Conservation (phyloP, 768 basidiomycete species). For the Tubosaeta sp. region DNA sequence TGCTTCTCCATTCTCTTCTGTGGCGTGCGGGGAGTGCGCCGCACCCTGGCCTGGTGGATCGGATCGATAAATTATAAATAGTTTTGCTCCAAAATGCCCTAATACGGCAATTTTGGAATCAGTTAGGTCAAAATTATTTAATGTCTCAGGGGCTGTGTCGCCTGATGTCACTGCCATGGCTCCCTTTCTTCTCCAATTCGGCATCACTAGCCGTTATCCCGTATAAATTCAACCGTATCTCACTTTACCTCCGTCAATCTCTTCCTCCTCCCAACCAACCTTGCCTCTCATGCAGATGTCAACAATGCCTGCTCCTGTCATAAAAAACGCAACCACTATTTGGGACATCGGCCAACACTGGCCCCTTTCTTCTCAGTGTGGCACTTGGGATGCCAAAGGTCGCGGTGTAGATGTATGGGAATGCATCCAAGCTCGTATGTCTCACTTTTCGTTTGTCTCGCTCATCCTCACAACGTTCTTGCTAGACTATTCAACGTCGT, state of each 20-base stretch:
- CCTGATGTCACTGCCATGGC: slow-evolving; percentile 33
- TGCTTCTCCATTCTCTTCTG: slow-evolving; percentile 8
- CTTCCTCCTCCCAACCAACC: background rate
- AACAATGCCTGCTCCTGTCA: slow-evolving; percentile 33
- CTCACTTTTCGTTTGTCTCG: background rate
- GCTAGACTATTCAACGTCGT: slow-evolving; percentile 56
- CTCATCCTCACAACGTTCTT: slow-evolving; percentile 4
- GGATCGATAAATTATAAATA: slow-evolving; percentile 13
- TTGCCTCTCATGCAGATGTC: slow-evolving; percentile 16
- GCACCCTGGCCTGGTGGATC: slow-evolving; percentile 5
- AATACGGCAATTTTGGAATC: slow-evolving; percentile 1
- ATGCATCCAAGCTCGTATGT: slow-evolving; percentile 60
- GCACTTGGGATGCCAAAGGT: slow-evolving; percentile 63
- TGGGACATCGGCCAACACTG: slow-evolving; percentile 70
- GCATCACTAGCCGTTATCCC: slow-evolving; percentile 19
- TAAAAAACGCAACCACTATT: slow-evolving; percentile 62
- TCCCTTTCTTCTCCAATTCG: slow-evolving; percentile 29
- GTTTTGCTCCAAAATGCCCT: background rate
- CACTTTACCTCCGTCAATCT: slow-evolving; percentile 8
- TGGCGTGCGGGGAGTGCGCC: slow-evolving; percentile 17
- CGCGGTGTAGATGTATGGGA: slow-evolving; percentile 75
- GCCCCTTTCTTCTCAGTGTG: slow-evolving; percentile 63
- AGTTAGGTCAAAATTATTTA: slow-evolving; percentile 11
- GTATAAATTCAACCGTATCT: slow-evolving; percentile 26
- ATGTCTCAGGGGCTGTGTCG: slow-evolving; percentile 26